Evolutionary conservation across 225 moss, liverwort and hornwort genomes (phyloP).

Genomic region (Marchantia polymorpha): DNA sequence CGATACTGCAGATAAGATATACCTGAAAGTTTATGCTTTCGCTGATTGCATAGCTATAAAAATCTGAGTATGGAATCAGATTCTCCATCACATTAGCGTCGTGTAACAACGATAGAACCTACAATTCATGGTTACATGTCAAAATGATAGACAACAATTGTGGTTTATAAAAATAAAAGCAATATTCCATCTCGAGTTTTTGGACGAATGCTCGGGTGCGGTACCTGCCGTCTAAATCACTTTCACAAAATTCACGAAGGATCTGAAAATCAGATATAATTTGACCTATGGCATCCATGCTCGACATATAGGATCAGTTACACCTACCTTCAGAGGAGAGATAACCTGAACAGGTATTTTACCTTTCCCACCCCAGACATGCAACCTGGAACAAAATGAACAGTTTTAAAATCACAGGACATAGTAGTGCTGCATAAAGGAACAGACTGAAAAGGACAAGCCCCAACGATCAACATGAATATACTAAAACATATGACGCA

Average conservation of each 20-base stretch:
- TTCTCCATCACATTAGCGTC: constrained; percentile 32
- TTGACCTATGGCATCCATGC: background rate
- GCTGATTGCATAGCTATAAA: constrained; percentile 44
- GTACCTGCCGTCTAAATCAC: background rate
- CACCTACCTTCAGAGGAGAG: constrained; percentile 43
- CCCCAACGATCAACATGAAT: background rate
- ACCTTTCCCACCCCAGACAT: constrained; percentile 35
- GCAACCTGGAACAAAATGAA: constrained; percentile 30
- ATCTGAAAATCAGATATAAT: background rate
- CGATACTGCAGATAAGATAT: background rate
- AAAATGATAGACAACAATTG: too few relatives aligned
- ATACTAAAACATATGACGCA: too few relatives aligned
- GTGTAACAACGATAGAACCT: constrained; percentile 36
- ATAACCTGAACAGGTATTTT: constrained; percentile 36
- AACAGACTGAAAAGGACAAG: background rate
- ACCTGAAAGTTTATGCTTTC: constrained; percentile 43
- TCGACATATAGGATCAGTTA: background rate
- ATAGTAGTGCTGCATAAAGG: background rate
- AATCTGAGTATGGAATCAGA: constrained; percentile 38
- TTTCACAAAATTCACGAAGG: background rate
- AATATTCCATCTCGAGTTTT: too few relatives aligned
- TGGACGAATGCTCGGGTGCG: background rate
- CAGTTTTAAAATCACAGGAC: background rate
- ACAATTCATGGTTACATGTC: background rate
- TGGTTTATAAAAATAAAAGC: too few relatives aligned